Percentiles rank a stretch among this genome's conserved stretches.
phyloP scores from a whole-genome alignment of 2,329 filamentous ascomycete genomes.

The Colletotrichum shisoi region DNA sequence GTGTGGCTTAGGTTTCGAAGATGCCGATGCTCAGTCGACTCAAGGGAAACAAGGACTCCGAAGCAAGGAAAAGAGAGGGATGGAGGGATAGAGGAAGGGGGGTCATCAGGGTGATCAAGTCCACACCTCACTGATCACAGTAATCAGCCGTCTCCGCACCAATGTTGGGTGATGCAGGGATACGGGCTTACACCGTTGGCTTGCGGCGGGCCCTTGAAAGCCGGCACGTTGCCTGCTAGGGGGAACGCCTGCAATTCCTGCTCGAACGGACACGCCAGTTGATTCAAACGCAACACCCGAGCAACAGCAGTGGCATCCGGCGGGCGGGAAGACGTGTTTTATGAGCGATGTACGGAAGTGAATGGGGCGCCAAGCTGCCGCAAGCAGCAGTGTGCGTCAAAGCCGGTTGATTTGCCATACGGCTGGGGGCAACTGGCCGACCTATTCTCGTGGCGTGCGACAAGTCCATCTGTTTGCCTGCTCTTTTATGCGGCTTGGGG shows the following conservation, averaged over 20 bases:
- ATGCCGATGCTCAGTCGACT: background rate
- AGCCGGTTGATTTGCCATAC: background rate
- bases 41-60: background rate
- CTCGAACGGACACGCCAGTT: background rate
- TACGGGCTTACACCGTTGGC: constrained; percentile 1
- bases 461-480: background rate
- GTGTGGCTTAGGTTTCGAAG: constrained; percentile 18
- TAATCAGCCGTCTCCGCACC: constrained; percentile 9
- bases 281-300: constrained; percentile 2
- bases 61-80: background rate
- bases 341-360: background rate
- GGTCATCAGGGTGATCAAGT: constrained; percentile 1
- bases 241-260: background rate
- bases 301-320: background rate
- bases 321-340: background rate
- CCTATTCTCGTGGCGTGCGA: no score
- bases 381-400: background rate
- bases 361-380: constrained; percentile 15
- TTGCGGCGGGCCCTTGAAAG: constrained; percentile 1
- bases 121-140: constrained; percentile 1
- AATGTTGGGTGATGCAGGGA: constrained; percentile 3
- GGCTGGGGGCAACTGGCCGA: background rate
- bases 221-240: background rate
- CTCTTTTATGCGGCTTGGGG: background rate
- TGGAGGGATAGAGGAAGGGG: background rate